Evolutionary conservation across 371 early-diverging fungal species (phyloP).

Genomic region (Mortierella sp.): DNA sequence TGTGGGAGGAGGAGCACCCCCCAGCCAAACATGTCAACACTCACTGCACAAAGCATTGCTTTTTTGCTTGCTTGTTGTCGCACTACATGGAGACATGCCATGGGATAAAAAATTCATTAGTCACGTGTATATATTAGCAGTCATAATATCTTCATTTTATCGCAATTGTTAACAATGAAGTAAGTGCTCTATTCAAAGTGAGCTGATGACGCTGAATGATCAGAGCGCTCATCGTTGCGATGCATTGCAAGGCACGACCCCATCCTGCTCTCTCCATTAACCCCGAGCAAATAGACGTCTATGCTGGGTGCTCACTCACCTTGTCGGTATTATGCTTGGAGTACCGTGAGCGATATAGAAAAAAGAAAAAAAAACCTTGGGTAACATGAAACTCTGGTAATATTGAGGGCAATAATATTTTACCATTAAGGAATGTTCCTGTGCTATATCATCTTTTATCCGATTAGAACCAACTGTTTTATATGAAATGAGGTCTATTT

Average conservation of each 20-base stretch:
- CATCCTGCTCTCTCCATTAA: background rate
- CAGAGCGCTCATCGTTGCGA: constrained; percentile 28
- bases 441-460: no score
- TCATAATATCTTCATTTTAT: background rate
- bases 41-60: no score
- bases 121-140: no score
- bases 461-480: no score
- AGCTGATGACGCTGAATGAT: constrained; percentile 4
- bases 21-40: background rate
- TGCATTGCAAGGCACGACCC: constrained; percentile 1
- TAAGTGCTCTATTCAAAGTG: background rate
- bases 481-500: no score
- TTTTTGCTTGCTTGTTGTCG: no score
- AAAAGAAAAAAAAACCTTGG: background rate
- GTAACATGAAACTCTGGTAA: background rate
- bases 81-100: no score
- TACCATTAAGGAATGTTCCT: background rate
- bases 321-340: background rate
- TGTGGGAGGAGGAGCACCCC: background rate
- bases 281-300: background rate
- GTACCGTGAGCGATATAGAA: no score
- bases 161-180: background rate
- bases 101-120: no score
- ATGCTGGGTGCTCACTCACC: background rate
- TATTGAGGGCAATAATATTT: no score